Conservation (phyloP, 305 asterid species). For the Fraxinus baroniana region DNA sequence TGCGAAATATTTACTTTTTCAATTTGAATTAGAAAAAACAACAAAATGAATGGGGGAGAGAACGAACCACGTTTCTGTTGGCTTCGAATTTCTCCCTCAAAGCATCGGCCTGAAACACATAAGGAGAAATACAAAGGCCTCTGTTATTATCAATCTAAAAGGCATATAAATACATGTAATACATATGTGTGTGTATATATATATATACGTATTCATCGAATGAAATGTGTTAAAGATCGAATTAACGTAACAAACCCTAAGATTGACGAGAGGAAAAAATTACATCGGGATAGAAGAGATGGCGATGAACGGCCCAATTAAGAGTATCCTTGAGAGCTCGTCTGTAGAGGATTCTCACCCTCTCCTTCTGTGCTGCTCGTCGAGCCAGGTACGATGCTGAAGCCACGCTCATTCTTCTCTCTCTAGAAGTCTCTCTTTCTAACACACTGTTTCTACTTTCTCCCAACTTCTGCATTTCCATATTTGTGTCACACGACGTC, state of each 20-base stretch:
- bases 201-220: background rate
- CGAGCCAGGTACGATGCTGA: constrained; percentile 76
- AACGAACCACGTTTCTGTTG: constrained; percentile 60
- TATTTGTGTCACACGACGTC: background rate
- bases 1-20: background rate
- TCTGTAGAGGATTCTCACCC: constrained; percentile 90
- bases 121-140: background rate
- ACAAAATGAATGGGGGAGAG: background rate
- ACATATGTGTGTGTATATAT: background rate
- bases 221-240: constrained; percentile 8
- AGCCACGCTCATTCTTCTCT: constrained; percentile 53
- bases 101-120: constrained; percentile 60
- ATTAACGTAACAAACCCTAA: constrained; percentile 21
- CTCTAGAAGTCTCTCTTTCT: constrained; percentile 8
- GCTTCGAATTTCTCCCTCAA: constrained; percentile 71
- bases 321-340: constrained; percentile 91
- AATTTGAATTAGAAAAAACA: background rate
- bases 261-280: constrained; percentile 10
- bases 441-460: background rate
- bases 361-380: constrained; percentile 94
- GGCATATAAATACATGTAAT: background rate
- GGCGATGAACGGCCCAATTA: constrained; percentile 99
- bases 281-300: constrained; percentile 85
- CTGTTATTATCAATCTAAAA: background rate
- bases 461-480: background rate